Conservation (phyloP, 2,329 filamentous ascomycete genomes). For the Colletotrichum sp. region DNA sequence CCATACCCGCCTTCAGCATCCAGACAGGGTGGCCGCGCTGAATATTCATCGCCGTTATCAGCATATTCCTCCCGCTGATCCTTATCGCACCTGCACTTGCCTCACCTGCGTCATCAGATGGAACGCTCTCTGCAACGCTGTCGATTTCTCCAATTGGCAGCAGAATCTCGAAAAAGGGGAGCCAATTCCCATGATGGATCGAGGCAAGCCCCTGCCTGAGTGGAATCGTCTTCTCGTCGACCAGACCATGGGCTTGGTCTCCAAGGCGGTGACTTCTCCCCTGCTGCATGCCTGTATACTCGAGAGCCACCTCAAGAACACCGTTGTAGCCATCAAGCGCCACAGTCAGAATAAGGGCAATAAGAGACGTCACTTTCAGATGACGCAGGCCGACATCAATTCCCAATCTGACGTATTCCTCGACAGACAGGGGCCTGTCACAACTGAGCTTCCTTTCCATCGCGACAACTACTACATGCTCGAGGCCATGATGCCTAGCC, state of each 20-base stretch:
- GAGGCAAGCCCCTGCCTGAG: constrained; percentile 44
- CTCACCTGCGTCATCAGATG: constrained; percentile 59
- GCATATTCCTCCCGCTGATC: constrained; percentile 53
- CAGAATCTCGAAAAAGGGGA: constrained; percentile 50
- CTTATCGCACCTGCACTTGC: constrained; percentile 57
- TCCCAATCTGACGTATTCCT: constrained; percentile 56
- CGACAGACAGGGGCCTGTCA: constrained; percentile 51
- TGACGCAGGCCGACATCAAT: constrained; percentile 42
- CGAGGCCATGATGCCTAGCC: constrained; percentile 60
- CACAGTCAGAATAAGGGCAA: constrained; percentile 55
- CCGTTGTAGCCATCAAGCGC: constrained; percentile 29
- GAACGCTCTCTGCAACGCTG: constrained; percentile 56
- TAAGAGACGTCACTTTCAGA: constrained; percentile 35
- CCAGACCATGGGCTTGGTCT: constrained; percentile 46
- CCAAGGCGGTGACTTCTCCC: constrained; percentile 47
- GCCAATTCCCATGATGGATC: constrained; percentile 55
- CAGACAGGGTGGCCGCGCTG: constrained; percentile 45
- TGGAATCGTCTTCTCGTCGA: constrained; percentile 55
- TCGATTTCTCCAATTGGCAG: constrained; percentile 64
- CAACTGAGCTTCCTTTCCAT: constrained; percentile 56
- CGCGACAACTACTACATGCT: constrained; percentile 65
- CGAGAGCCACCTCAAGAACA: constrained; percentile 32
- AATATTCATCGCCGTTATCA: constrained; percentile 55
- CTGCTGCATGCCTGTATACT: constrained; percentile 52
- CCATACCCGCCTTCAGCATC: constrained; percentile 41